Conservation (phyloP, 495 filamentous ascomycete genomes). For the Penicillium lividum region DNA sequence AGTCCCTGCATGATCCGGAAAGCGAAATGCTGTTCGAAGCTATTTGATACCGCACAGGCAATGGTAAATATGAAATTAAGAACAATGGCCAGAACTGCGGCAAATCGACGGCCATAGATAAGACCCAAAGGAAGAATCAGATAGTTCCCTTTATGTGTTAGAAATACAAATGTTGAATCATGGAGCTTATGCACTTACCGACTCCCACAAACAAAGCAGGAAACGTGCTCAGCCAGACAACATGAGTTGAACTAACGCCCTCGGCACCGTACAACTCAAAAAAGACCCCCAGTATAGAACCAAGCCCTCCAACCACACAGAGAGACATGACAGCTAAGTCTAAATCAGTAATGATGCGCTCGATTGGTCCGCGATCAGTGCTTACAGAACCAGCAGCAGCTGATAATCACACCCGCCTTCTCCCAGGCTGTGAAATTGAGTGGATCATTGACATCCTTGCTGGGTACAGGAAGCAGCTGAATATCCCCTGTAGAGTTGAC, state of each 20-base stretch:
- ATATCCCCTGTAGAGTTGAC: constrained; percentile 27
- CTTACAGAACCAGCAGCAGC: constrained; percentile 41
- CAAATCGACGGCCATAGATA: constrained; percentile 30
- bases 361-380: neutral
- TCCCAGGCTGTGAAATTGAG: constrained; percentile 36
- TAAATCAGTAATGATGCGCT: neutral
- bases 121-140: constrained; percentile 35
- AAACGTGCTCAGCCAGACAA: constrained; percentile 37
- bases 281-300: constrained; percentile 31
- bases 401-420: constrained; percentile 33
- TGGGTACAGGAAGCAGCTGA: constrained; percentile 34
- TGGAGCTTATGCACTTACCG: constrained; percentile 16
- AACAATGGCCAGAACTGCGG: constrained; percentile 23
- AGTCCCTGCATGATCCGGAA: constrained; percentile 36
- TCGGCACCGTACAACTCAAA: constrained; percentile 30
- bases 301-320: constrained; percentile 34
- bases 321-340: constrained; percentile 35
- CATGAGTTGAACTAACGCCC: constrained; percentile 27
- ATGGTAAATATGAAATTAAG: constrained; percentile 28
- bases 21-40: constrained; percentile 33
- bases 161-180: neutral
- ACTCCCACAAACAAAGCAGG: constrained; percentile 37
- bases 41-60: constrained; percentile 31
- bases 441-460: constrained; percentile 38
- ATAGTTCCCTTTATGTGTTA: constrained; percentile 28